Evolutionary conservation across 805 yeast genomes (phyloP).

Genomic region (Saturnispora silvae): DNA sequence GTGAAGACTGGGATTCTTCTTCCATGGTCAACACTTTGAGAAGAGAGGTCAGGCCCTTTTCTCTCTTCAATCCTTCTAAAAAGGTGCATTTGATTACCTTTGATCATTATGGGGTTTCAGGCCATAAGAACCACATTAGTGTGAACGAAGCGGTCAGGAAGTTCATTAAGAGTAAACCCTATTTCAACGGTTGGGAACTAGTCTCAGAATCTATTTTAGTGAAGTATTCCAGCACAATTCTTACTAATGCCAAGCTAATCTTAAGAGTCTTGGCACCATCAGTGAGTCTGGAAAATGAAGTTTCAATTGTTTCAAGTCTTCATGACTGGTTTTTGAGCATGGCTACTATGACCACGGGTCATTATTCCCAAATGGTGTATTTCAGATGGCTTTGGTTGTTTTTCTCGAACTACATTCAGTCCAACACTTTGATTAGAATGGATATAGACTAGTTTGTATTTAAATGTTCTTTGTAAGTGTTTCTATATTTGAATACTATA

Average conservation of each 20-base stretch:
- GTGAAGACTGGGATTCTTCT: conserved; percentile 62
- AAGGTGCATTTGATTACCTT: conserved; percentile 22
- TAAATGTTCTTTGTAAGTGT: too few species aligned
- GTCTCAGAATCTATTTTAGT: conserved; percentile 26
- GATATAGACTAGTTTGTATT: too few species aligned
- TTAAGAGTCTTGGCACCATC: background rate
- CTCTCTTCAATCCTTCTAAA: conserved; percentile 4
- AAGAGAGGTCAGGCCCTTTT: background rate
- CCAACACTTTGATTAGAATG: conserved; percentile 47
- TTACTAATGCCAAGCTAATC: conserved; percentile 27
- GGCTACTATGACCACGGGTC: conserved; percentile 74
- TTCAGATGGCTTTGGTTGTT: conserved; percentile 83
- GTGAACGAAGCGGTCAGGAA: conserved; percentile 40
- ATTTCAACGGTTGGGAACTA: conserved; percentile 18
- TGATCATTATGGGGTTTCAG: conserved; percentile 55
- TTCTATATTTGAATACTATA: too few species aligned
- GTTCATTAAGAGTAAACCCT: conserved; percentile 19
- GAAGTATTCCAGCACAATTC: conserved; percentile 40
- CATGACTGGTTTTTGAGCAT: conserved; percentile 32
- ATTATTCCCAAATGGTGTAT: conserved; percentile 90
- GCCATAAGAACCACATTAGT: conserved; percentile 78
- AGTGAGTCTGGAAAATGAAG: background rate
- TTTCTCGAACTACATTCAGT: conserved; percentile 64
- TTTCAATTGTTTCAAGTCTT: conserved; percentile 31
- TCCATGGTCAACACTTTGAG: conserved; percentile 24